Base-by-base conservation (phyloP, 169 alveolate species). In the Perkinsus marinus region DNA sequence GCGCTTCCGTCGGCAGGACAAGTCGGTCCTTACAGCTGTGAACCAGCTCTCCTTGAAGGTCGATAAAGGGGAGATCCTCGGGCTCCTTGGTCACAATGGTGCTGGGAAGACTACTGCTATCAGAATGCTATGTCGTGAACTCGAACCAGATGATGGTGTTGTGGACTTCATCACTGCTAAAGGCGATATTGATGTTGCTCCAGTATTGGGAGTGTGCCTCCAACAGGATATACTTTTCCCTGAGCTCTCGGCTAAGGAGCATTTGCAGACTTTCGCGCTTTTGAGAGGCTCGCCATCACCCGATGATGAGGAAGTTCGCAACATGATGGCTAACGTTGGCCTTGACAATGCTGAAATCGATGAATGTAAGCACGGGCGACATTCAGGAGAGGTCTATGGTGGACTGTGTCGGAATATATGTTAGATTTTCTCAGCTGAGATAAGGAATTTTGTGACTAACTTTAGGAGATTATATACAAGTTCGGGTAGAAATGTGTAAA, bases 51-150 rank as follows among this genome's bases (percentile, higher is more conserved):
- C 96, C 34, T 95, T 97, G 93, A 95, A 96, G 38, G 94, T 97
- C 37, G 94, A 94, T 36, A 92, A 94, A 37, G 96, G 96, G 34
- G 98, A 97, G 92, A 93, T 96, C 46, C 91, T 97, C 68, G 97
- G 97, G 38, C 94, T 97, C 68, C 94, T 97, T 46, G 99, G 99
- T 13, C 97, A 96, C 92, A 97, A 97, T 93, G 99, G 99, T 0
- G 99, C 99, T 26, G 99, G 99, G 26, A 97, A 97, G 92, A 94
- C 98, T 26, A 97, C 99, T 2, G 93, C 97, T 93, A 95, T 97
- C 92, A 93, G 93, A 89, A 94, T 96, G 90, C 89, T 96, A 34
- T 95, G 97, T 68, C 96, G 97, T 37, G 79, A 57, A 30, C 5
- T 57, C 79, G 7, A 57, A 7, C 68, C 94, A 91, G 47, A 79